Evolutionary conservation across 306 rosid species (phyloP).

Genomic region (Trichosanthes truncata): DNA sequence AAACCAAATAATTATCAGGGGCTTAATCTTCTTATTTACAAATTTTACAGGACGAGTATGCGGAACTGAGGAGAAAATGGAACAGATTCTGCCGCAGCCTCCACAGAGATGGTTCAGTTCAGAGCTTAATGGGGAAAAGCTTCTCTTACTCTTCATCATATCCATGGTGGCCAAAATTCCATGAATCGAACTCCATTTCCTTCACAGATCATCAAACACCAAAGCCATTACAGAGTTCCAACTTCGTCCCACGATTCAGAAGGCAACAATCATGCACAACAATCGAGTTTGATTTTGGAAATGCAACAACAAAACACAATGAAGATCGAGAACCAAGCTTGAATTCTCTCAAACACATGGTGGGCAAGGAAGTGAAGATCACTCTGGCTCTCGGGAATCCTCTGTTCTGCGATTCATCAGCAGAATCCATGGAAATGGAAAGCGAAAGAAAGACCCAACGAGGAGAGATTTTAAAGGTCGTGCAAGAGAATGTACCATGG

Average conservation of each 20-base stretch:
- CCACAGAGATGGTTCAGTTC: neutral
- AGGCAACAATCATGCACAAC: conserved; percentile 61
- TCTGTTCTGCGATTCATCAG: conserved; percentile 41
- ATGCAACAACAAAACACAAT: conserved; percentile 23
- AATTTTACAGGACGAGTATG: conserved; percentile 8
- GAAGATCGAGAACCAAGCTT: conserved; percentile 33
- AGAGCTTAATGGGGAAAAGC: neutral
- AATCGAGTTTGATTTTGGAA: conserved; percentile 65
- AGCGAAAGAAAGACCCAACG: conserved; percentile 29
- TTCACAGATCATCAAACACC: conserved; percentile 34
- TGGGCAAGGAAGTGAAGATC: conserved; percentile 57
- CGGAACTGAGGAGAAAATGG: conserved; percentile 7
- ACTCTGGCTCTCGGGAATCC: conserved; percentile 78
- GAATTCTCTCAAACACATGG: conserved; percentile 42
- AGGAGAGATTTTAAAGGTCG: conserved; percentile 52
- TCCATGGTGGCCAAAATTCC: conserved; percentile 16
- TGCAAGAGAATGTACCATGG: conserved; percentile 97
- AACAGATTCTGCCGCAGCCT: conserved; percentile 7
- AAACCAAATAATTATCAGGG: too few species aligned
- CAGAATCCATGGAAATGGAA: conserved; percentile 26
- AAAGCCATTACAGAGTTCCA: conserved; percentile 28
- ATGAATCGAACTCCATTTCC: conserved; percentile 49
- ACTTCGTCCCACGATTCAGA: conserved; percentile 41
- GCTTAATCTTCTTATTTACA: neutral
- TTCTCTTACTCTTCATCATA: conserved; percentile 6